Base-by-base conservation (phyloP, 495 filamentous ascomycete genomes). In the Aspergillus steynii region DNA sequence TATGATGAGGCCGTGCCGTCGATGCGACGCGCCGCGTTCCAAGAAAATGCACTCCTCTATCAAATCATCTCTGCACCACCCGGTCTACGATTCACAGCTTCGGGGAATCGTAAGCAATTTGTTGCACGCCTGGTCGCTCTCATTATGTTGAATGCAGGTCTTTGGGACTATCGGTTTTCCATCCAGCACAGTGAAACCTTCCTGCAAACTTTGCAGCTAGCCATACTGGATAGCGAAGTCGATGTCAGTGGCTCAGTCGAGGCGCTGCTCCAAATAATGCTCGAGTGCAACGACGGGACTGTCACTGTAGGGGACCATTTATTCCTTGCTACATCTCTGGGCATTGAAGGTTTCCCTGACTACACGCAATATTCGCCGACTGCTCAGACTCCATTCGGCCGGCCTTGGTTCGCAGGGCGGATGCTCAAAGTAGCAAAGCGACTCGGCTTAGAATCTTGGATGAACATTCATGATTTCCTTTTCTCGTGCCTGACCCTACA, bases 351-450 rank as follows among this genome's bases (percentile, higher is more conserved):
- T 4, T 0, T 50, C 1, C 64, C 74, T 0, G 74, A 77, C 46
- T 77, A 69, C 60, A 63, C 65, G 0, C 73, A 75, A 50, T 77
- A 78, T 47, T 71, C 69, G 1, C 57, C 68, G 0, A 62, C 58
- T 0, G 65, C 65, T 12, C 52, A 56, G 14, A 69, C 72, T 7
- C 65, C 70, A 7, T 74, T 63, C 26, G 69, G 67, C 4, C 69
- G 76, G 14, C 77, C 76, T 10, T 80, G 77, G 75, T 78, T 76
- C 47, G 68, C 65, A 1, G 71, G 74, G 3, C 73, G 74, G 4
- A 80, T 80, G 77, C 55, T 80, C 50, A 80, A 78, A 52, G 66
- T 80, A 56, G 74, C 72, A 1, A 77, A 77, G 48, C 71, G 76
- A 10, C 52, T 80, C n/a, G 63, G 68, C 37, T 59, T 65, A 4